Evolutionary conservation across 352 stramenopile species (phyloP), one percentile per base, ranked within the genome.

Genomic region (Phytophthora fragariae): DNA sequence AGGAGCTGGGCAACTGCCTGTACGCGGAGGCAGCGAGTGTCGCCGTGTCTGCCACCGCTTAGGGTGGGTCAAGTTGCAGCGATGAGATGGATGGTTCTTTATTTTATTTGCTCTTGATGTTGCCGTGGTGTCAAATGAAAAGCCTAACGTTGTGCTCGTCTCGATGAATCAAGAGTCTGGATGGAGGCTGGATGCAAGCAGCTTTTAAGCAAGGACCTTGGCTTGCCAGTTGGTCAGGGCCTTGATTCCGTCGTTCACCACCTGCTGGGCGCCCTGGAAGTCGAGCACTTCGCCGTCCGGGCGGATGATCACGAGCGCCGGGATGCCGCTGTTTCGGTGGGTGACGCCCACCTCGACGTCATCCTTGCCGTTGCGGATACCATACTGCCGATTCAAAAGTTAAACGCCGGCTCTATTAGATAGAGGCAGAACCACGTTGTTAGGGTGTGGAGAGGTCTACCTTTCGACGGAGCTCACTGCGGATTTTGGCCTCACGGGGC

Each of bases 381-480:
- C 76, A 58, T 92, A 95, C 85, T 77, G 35, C 29, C 14, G 52
- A 27, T 11, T 19, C 46, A 59, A n/a, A 7, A 19, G 41, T 50
- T n/a, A 27, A 49, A 12, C 19, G 47, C 35, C 6, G 10, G 50
- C 27, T 54, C 17, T 7, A 46, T 60, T n/a, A 74, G 21, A 61
- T n/a, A 61, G 46, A 44, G 7, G 35, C 35, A 70, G 33, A 74
- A 74, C 46, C 35, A 62, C 44, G 61, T 66, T 14, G 37, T 65
- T 33, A 44, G 19, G 41, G 54, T 21, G 47, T 31, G 17, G 37
- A 31, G 29, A 5, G 10, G 37, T 39, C n/a, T 62, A 92, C 85
- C 81, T 93, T 92, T 60, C 86, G 81, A 69, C 92, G 92, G 37
- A 95, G 77, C 33, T 85, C 84, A 24, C 85, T 82, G 64, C 86